phyloP scores from a whole-genome alignment of 2,329 filamentous ascomycete genomes.

The Hortaea sp. region DNA sequence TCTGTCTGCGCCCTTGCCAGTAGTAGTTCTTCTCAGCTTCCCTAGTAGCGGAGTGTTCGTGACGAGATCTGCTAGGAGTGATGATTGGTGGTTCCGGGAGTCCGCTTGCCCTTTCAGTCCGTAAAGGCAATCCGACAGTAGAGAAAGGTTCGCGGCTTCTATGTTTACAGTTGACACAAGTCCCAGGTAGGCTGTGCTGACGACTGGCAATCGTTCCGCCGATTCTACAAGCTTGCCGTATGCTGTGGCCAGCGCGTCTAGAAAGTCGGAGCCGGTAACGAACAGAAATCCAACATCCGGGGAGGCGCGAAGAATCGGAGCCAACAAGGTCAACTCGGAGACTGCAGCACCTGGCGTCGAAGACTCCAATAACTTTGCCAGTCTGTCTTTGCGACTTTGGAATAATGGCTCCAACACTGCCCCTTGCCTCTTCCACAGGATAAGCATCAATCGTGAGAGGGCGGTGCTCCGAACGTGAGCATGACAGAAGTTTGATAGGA shows the following conservation, averaged over 20 bases:
- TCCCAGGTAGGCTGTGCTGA: conserved; percentile 66
- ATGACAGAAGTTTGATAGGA: conserved; percentile 58
- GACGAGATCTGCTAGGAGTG: conserved; percentile 71
- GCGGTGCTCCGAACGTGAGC: conserved; percentile 56
- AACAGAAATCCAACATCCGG: conserved; percentile 50
- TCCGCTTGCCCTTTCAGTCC: conserved; percentile 64
- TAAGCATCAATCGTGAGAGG: conserved; percentile 37
- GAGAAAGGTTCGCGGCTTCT: conserved; percentile 58
- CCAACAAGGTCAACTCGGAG: conserved; percentile 39
- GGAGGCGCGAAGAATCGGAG: conserved; percentile 53
- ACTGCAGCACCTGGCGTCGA: conserved; percentile 49
- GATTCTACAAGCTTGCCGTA: conserved; percentile 53
- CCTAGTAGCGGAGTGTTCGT: conserved; percentile 68
- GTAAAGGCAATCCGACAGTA: conserved; percentile 76
- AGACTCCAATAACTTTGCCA: conserved; percentile 55
- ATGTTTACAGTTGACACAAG: conserved; percentile 60
- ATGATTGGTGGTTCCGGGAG: conserved; percentile 43
- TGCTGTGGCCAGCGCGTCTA: conserved; percentile 62
- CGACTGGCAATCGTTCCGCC: conserved; percentile 54
- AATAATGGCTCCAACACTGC: conserved; percentile 45
- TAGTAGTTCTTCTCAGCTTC: conserved; percentile 47
- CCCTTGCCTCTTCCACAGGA: conserved; percentile 45
- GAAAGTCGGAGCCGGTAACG: conserved; percentile 75
- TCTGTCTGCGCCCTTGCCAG: conserved; percentile 43
- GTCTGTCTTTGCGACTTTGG: conserved; percentile 48